Base-by-base conservation (phyloP, 768 basidiomycete species). In the Crepidotus variabilis region DNA sequence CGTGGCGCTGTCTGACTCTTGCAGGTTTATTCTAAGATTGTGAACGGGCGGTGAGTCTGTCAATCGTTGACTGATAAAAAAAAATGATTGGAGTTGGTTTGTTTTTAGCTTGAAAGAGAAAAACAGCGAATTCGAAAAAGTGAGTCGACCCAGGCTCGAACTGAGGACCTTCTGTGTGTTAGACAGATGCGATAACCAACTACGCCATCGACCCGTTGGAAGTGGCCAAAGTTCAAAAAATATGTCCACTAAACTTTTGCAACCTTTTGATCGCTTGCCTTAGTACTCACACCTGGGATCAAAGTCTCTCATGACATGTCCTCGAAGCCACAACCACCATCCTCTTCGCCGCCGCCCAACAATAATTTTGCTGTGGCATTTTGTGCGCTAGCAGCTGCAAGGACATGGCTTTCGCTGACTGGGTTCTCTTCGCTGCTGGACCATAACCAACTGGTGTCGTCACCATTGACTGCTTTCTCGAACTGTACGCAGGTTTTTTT, bases 401-500 rank as follows among this genome's bases (percentile, higher is more conserved):
- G 88, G 58, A 65, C 87, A 22, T 67, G 81, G 16, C 73, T 92
- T 46, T 77, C 82, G 0, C 70, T 79, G 11, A 73, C 80, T 2
- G 75, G 78, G 10, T 62, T 87, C 2, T 78, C 80, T 8, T 73
- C 73, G 20, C 62, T 73, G 6, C 72, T 95, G 8, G 80, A 81
- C 60, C 75, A 87, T 62, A 83, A 93, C 62, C 87, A 87, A 47
- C 87, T 91, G 65, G 74, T 97, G 16, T 83, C 88, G 0, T 91
- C 92, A 6, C 90, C 93, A 0, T 64, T 95, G 65, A 92, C 91
- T 4, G 86, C 90, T 8, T 88, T 88, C 67, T 73, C 84, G 18
- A 84, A 90, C 62, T 75, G 94, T 94, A 63, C 69, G 62, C 58
- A 24, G 39, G 54, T 54, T n/a, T 28, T 54, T 48, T 32, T 20